phyloP scores from a whole-genome alignment of 768 basidiomycete species.

The Tylopilus sp. region DNA sequence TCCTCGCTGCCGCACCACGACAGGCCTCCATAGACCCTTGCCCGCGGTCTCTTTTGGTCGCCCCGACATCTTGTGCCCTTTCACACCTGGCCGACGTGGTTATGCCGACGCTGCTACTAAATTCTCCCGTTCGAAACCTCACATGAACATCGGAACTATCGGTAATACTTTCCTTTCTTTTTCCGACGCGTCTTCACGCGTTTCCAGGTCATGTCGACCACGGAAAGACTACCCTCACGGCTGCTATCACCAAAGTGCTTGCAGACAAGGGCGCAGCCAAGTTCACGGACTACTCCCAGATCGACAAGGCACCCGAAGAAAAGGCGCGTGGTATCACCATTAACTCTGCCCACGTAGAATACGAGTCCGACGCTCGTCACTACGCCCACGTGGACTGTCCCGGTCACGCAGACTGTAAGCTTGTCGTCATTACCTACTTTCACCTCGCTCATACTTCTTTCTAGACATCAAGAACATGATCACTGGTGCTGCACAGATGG shows the following conservation, averaged over 20 bases:
- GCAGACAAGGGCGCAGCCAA: slow-evolving; percentile 66
- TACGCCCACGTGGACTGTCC: slow-evolving; percentile 99
- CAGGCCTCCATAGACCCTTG: slow-evolving; percentile 8
- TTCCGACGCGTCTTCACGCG: slow-evolving; percentile 18
- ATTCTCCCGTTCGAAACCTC: slow-evolving; percentile 77
- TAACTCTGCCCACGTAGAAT: slow-evolving; percentile 98
- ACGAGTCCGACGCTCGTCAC: slow-evolving; percentile 85
- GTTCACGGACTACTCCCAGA: slow-evolving; percentile 95
- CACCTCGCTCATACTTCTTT: slow-evolving; percentile 3
- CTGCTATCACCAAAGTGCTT: slow-evolving; percentile 93
- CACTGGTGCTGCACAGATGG: slow-evolving; percentile 98
- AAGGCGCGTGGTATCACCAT: slow-evolving; percentile 99
- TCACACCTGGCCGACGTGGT: slow-evolving; percentile 39
- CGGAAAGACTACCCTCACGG: slow-evolving; percentile 96
- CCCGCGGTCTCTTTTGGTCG: slow-evolving; percentile 11
- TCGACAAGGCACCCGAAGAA: slow-evolving; percentile 99
- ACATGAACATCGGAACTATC: slow-evolving; percentile 95
- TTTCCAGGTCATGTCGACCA: slow-evolving; percentile 87
- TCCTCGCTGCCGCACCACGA: slow-evolving; percentile 15
- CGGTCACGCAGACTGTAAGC: slow-evolving; percentile 90
- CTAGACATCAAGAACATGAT: slow-evolving; percentile 98
- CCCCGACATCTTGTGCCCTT: too few species aligned
- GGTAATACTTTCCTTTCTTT: slow-evolving; percentile 38
- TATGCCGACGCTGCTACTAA: slow-evolving; percentile 65
- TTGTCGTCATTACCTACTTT: background rate